Conservation (phyloP, 1,284 basidiomycete genomes). For the Trametes pubescens region DNA sequence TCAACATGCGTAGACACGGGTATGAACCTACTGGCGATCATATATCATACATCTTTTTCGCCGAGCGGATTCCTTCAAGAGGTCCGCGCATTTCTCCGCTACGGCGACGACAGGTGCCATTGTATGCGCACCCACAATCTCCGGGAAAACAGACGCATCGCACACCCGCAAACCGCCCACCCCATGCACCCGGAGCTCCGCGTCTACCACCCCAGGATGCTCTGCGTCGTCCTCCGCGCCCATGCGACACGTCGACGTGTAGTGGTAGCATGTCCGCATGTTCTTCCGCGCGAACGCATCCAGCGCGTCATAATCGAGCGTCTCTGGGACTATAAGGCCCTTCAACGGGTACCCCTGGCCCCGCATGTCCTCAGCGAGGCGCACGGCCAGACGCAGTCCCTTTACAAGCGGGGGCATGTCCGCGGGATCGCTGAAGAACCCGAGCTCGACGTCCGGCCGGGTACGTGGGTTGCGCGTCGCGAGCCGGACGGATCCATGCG, state of each 20-base stretch:
- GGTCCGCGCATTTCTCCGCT: constrained; percentile 41
- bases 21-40: background rate
- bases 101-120: constrained; percentile 48
- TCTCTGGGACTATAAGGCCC: constrained; percentile 42
- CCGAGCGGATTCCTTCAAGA: constrained; percentile 12
- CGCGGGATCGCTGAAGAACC: constrained; percentile 37
- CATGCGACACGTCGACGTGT: constrained; percentile 49
- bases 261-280: constrained; percentile 46
- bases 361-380: constrained; percentile 42
- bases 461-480: constrained; percentile 44
- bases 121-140: constrained; percentile 45
- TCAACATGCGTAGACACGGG: background rate
- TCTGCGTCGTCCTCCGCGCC: constrained; percentile 42
- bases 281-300: constrained; percentile 40
- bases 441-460: constrained; percentile 42
- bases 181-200: constrained; percentile 58
- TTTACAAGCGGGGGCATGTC: constrained; percentile 41
- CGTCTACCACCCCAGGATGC: constrained; percentile 55
- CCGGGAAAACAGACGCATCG: constrained; percentile 52
- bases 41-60: background rate
- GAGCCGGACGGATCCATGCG: constrained; percentile 45
- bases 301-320: constrained; percentile 36
- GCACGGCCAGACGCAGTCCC: constrained; percentile 37
- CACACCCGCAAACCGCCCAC: constrained; percentile 48
- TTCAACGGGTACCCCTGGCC: constrained; percentile 43